Base-by-base conservation (phyloP, 192 early-diverging fungal genomes). In the Coemansia sp. region DNA sequence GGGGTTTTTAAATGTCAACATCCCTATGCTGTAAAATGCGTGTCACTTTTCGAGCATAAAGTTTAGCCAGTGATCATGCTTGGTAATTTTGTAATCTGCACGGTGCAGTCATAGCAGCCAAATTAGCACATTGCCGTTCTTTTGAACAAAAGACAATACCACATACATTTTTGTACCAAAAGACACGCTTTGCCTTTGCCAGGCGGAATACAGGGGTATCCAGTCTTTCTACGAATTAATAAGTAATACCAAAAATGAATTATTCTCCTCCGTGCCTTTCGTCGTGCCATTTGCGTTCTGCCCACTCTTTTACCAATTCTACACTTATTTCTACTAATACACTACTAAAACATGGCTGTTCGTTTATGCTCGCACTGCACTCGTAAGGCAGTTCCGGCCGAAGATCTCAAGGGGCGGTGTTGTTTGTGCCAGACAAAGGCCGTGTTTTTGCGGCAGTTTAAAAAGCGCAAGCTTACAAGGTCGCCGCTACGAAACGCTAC, bases 391-490 rank as follows among this genome's bases (percentile, higher is more conserved):
- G 24, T 15, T 25, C 53, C 17, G 0, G 53, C 53, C 23, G 53
- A 55, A 12, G 53, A 55, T 17, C 11, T 55, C 1, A 55, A 55
- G 29, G 53, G 53, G 0, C 53, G 53, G 5, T 55, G 53, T 14
- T 12, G 4, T 29, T 29, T 55, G n/a, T 55, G 53, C 53, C 53
- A 55, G n/a, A 55, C 53, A 55, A 55, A 35, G 7, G 5, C 22
- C 41, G 41, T 43, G 41, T 43, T 15, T 43, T 15, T 43, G 41
- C 41, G 14, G 12, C 41, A n/a, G 12, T 43, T 43, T n/a, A 43
- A 43, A 43, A 11, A 43, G 12, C 41, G 41, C 41, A 43, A 43
- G 41, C 41, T 43, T 43, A 43, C 11, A 43, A 43, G 41, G 12
- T 43, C 41, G 41, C 41, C 41, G 15, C 41, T 43, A 3, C 15